Conservation (phyloP, 192 early-diverging fungal genomes). For the Coemansia aciculifera region DNA sequence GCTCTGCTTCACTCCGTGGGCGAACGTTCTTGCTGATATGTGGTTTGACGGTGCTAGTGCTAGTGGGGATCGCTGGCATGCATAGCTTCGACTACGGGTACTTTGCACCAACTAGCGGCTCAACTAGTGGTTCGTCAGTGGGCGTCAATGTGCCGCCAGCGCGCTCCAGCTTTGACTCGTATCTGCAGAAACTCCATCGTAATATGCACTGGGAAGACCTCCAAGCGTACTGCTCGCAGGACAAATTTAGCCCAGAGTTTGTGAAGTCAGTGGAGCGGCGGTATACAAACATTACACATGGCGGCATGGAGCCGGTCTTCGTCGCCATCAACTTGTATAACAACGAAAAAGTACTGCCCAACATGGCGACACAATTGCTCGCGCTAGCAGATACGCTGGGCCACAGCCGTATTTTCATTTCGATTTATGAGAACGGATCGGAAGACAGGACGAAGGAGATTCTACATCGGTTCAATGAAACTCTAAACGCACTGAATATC, state of each 20-base stretch:
- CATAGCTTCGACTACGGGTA: neutral
- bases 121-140: neutral
- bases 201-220: conserved; percentile 4
- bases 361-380: conserved; percentile 41
- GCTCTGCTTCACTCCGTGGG: neutral
- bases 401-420: conserved; percentile 36
- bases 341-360: conserved; percentile 42
- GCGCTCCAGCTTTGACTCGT: neutral
- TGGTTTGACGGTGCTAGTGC: neutral
- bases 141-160: no score
- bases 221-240: conserved; percentile 15
- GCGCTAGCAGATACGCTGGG: conserved; percentile 37
- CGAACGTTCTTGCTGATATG: neutral
- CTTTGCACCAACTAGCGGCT: neutral
- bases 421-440: conserved; percentile 56
- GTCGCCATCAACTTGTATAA: conserved; percentile 49
- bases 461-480: conserved; percentile 17
- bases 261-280: conserved; percentile 12
- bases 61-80: neutral
- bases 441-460: conserved; percentile 42
- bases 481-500: conserved; percentile 20
- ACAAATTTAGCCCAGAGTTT: conserved; percentile 7
- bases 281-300: conserved; percentile 10
- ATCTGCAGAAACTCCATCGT: neutral
- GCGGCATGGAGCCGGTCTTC: conserved; percentile 7